These are phyloP conservation scores for Malassezia equina DNA, from an alignment of 1,284 basidiomycete species.

Conservation along the genomic window DNA sequence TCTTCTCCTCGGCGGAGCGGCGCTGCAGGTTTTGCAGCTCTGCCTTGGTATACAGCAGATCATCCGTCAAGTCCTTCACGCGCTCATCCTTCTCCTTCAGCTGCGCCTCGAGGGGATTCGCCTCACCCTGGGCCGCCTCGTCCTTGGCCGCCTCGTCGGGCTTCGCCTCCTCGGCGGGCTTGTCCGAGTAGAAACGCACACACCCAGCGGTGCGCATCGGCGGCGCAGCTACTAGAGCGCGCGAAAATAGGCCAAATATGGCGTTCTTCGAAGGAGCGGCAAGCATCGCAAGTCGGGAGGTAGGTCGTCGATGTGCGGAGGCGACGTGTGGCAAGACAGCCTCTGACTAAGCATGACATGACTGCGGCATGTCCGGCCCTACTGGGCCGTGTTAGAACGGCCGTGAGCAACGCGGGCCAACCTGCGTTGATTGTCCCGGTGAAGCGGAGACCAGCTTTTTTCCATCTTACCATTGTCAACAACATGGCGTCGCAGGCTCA, in stretches of 20 bases:
- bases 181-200: slow-evolving; percentile 12
- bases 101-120: slow-evolving; percentile 24
- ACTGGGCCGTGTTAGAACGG: neutral
- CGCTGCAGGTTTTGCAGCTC: slow-evolving; percentile 91
- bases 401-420: neutral
- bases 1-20: slow-evolving; percentile 77
- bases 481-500: slow-evolving; percentile 22
- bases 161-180: slow-evolving; percentile 23
- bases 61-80: slow-evolving; percentile 44
- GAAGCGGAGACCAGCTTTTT: neutral
- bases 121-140: neutral
- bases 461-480: neutral
- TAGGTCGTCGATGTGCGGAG: neutral
- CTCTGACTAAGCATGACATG: slow-evolving; percentile 3
- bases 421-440: neutral
- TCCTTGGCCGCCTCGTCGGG: slow-evolving; percentile 25
- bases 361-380: slow-evolving; percentile 2
- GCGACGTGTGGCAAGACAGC: neutral
- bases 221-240: neutral
- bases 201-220: neutral
- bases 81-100: slow-evolving; percentile 45
- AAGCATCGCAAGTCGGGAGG: slow-evolving; percentile 2
- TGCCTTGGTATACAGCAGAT: slow-evolving; percentile 53
- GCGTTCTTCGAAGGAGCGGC: neutral
- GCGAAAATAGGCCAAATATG: slow-evolving; percentile 11